Evolutionary conservation across 2,329 filamentous ascomycete species (phyloP).

Genomic region (Ascochyta rabiei): DNA sequence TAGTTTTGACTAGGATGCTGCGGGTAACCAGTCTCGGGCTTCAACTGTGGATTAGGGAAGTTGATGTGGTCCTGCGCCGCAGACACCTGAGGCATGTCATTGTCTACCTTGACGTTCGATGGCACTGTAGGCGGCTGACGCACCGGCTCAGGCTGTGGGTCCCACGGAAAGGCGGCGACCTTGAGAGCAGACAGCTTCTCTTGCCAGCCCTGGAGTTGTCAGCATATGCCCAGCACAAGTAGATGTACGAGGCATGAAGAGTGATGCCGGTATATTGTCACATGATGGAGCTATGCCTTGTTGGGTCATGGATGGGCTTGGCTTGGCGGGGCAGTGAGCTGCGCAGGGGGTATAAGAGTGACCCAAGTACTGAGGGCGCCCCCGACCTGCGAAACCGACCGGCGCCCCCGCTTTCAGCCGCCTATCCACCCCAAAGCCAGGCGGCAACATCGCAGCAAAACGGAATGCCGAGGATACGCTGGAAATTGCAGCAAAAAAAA

Average conservation of each 20-base stretch:
- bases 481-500: slow-evolving; percentile 19
- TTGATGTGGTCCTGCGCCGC: slow-evolving; percentile 37
- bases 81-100: slow-evolving; percentile 39
- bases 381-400: slow-evolving; percentile 45
- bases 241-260: slow-evolving; percentile 5
- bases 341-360: slow-evolving; percentile 55
- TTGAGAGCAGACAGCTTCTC: slow-evolving; percentile 82
- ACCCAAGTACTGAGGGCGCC: slow-evolving; percentile 53
- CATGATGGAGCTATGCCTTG: slow-evolving; percentile 44
- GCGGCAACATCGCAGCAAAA: slow-evolving; percentile 25
- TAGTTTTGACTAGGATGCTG: slow-evolving; percentile 36
- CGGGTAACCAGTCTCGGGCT: slow-evolving; percentile 54
- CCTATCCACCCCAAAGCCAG: slow-evolving; percentile 37
- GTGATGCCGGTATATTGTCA: slow-evolving; percentile 32
- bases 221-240: slow-evolving; percentile 13
- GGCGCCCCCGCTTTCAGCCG: slow-evolving; percentile 52
- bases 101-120: slow-evolving; percentile 48
- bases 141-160: slow-evolving; percentile 69
- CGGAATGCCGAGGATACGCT: slow-evolving; percentile 26
- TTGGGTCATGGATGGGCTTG: slow-evolving; percentile 38
- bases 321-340: slow-evolving; percentile 46
- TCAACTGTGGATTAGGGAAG: slow-evolving; percentile 53
- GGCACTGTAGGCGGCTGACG: slow-evolving; percentile 51
- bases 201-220: slow-evolving; percentile 79
- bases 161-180: slow-evolving; percentile 93